Evolutionary conservation across 2,329 filamentous ascomycete genomes (phyloP).

Genomic region (Daldinia sp.): DNA sequence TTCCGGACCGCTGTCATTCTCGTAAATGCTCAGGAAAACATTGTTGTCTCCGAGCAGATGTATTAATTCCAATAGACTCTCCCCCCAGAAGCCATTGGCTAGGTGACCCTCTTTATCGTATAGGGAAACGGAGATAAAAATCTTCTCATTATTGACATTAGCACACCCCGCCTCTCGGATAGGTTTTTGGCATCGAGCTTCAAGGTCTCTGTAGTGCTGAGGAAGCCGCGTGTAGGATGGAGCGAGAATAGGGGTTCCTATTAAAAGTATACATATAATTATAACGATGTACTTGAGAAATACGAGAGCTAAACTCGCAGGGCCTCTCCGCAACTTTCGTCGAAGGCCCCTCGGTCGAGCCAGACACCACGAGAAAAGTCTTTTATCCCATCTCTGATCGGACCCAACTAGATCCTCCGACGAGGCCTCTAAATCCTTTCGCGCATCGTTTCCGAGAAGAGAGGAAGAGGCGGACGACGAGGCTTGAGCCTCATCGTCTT

Average conservation of each 20-base stretch:
- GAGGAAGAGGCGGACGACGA: slow-evolving; percentile 28
- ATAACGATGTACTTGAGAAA: slow-evolving; percentile 40
- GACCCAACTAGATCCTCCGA: slow-evolving; percentile 5
- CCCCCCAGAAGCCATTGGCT: slow-evolving; percentile 70
- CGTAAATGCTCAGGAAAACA: slow-evolving; percentile 77
- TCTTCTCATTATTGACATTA: slow-evolving; percentile 62
- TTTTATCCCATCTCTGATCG: slow-evolving; percentile 16
- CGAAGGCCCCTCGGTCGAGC: slow-evolving; percentile 34
- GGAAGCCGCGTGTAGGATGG: slow-evolving; percentile 55
- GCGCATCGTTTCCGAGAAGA: slow-evolving; percentile 25
- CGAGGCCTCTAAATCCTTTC: slow-evolving; percentile 23
- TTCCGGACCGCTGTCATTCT: slow-evolving; percentile 70
- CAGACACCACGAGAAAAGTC: slow-evolving; percentile 28
- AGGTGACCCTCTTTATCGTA: slow-evolving; percentile 70
- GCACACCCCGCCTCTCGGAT: slow-evolving; percentile 47
- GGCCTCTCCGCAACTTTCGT: slow-evolving; percentile 35
- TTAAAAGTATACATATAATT: slow-evolving; percentile 46
- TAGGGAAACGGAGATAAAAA: slow-evolving; percentile 78
- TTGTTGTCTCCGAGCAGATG: slow-evolving; percentile 72
- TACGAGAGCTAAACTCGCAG: slow-evolving; percentile 10
- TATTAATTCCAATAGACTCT: slow-evolving; percentile 67
- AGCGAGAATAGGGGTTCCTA: slow-evolving; percentile 50
- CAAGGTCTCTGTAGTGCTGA: slow-evolving; percentile 49
- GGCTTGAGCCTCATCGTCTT: slow-evolving; percentile 26
- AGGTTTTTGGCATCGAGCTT: slow-evolving; percentile 44